Percentiles rank a stretch among this genome's conserved stretches.
phyloP scores from a whole-genome alignment of 352 stramenopile species.

The Globisporangium acanthophoron region DNA sequence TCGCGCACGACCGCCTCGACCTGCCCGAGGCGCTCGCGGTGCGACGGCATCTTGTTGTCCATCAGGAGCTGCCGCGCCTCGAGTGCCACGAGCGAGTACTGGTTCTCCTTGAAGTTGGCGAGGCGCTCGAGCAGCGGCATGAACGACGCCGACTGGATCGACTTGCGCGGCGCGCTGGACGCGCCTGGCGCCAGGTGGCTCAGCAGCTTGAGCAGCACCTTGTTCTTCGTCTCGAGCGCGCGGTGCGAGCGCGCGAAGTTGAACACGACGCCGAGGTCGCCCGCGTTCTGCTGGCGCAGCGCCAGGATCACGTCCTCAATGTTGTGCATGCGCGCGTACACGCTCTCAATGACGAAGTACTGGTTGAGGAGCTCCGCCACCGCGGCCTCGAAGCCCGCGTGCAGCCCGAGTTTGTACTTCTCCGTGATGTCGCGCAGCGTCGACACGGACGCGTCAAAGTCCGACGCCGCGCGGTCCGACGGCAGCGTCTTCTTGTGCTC shows the following conservation, averaged over 20 bases:
- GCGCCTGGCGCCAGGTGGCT: slow-evolving; percentile 38
- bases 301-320: slow-evolving; percentile 76
- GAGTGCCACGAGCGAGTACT: slow-evolving; percentile 92
- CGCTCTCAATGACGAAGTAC: slow-evolving; percentile 72
- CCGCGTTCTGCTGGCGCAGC: slow-evolving; percentile 89
- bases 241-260: slow-evolving; percentile 90
- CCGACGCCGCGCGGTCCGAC: slow-evolving; percentile 45
- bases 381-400: slow-evolving; percentile 55
- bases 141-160: slow-evolving; percentile 58
- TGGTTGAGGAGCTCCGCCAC: slow-evolving; percentile 75
- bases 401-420: slow-evolving; percentile 77
- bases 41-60: slow-evolving; percentile 95
- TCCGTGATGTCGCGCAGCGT: slow-evolving; percentile 62
- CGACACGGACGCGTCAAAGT: slow-evolving; percentile 69
- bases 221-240: slow-evolving; percentile 85
- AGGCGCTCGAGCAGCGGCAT: slow-evolving; percentile 83
- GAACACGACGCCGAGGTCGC: slow-evolving; percentile 80
- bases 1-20: slow-evolving; percentile 69
- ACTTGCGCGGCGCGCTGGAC: slow-evolving; percentile 32
- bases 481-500: slow-evolving; percentile 52
- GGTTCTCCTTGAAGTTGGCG: slow-evolving; percentile 83
- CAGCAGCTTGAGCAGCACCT: slow-evolving; percentile 73
- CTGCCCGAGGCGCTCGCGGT: slow-evolving; percentile 86
- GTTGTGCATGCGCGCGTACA: slow-evolving; percentile 76
- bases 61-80: slow-evolving; percentile 95